Evolutionary conservation across 176 grass and related monocot species (phyloP).

Genomic region (Cenchrus purpureus): DNA sequence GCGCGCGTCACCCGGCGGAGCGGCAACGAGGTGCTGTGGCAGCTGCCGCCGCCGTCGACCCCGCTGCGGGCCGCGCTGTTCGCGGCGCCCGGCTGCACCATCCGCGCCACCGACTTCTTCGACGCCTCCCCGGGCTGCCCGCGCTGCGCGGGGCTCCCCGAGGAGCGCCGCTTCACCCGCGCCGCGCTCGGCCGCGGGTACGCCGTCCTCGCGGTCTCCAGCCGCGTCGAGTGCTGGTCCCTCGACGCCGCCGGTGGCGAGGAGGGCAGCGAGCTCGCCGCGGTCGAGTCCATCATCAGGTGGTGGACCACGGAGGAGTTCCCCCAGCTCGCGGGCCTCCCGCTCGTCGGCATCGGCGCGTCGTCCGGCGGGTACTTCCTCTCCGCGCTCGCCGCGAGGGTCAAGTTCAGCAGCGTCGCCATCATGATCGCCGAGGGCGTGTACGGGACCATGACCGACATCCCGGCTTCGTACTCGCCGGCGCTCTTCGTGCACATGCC

Average conservation of each 20-base stretch:
- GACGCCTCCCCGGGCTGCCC: conserved; percentile 69
- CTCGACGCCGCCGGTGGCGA: neutral
- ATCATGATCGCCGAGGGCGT: conserved; percentile 88
- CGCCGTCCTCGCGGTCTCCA: conserved; percentile 75
- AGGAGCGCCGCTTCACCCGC: conserved; percentile 78
- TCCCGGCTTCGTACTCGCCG: conserved; percentile 69
- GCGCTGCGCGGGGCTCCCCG: conserved; percentile 74
- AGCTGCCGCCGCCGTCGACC: conserved; percentile 41
- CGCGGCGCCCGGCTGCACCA: conserved; percentile 79
- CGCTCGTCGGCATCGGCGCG: conserved; percentile 69
- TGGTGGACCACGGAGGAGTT: conserved; percentile 57
- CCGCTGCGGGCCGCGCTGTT: conserved; percentile 67
- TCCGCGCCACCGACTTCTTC: conserved; percentile 87
- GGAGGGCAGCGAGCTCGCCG: conserved; percentile 53
- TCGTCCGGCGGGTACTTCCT: conserved; percentile 86
- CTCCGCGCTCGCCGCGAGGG: conserved; percentile 71
- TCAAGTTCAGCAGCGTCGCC: conserved; percentile 70
- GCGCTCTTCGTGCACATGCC: conserved; percentile 95
- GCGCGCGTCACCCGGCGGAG: conserved; percentile 56
- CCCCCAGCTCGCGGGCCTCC: conserved; percentile 63
- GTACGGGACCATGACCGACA: conserved; percentile 44
- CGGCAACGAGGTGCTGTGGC: conserved; percentile 83
- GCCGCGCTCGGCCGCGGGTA: conserved; percentile 67
- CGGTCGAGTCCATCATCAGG: conserved; percentile 72
- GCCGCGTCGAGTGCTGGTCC: conserved; percentile 77